Percentiles rank a stretch among this genome's conserved stretches.
These are phyloP conservation scores for Neurospora sublineolata DNA, from an alignment of 495 filamentous ascomycete species.

Conservation along the genomic window DNA sequence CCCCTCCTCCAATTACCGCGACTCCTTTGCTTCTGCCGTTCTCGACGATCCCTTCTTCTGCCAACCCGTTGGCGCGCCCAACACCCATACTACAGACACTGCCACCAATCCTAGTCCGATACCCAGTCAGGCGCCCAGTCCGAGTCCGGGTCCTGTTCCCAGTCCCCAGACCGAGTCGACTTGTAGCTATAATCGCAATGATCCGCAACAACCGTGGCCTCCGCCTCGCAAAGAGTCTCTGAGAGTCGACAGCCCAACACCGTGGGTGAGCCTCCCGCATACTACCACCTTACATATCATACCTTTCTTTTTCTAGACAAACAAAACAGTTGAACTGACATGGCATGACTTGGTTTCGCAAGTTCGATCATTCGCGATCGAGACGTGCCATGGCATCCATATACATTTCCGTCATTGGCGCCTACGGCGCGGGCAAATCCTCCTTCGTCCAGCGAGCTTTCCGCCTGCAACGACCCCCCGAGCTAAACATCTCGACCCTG, in stretches of 20 bases:
- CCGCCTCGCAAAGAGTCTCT: conserved; percentile 32
- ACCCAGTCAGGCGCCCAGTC: background rate
- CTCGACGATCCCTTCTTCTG: conserved; percentile 39
- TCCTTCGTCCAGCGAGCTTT: conserved; percentile 76
- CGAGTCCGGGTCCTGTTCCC: background rate
- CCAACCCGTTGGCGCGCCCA: conserved; percentile 11
- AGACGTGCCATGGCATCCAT: conserved; percentile 46
- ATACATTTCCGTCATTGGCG: conserved; percentile 79
- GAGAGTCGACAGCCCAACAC: conserved; percentile 19
- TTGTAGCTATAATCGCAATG: conserved; percentile 19
- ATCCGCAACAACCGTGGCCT: conserved; percentile 24
- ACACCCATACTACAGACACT: background rate
- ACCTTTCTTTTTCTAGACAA: background rate
- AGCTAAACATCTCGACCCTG: conserved; percentile 42
- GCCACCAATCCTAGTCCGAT: background rate
- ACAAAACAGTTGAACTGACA: background rate
- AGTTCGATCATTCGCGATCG: conserved; percentile 14
- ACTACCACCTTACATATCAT: background rate
- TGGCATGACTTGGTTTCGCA: background rate
- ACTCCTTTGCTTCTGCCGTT: conserved; percentile 30
- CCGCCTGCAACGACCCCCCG: conserved; percentile 50
- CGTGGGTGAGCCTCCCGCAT: conserved; percentile 22
- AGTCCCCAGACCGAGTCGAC: conserved; percentile 4
- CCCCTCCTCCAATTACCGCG: conserved; percentile 19
- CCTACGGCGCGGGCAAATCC: conserved; percentile 73